Evolutionary conservation across 164 flowering plant genomes (phyloP).

Genomic region (Nymphaea colorata): DNA sequence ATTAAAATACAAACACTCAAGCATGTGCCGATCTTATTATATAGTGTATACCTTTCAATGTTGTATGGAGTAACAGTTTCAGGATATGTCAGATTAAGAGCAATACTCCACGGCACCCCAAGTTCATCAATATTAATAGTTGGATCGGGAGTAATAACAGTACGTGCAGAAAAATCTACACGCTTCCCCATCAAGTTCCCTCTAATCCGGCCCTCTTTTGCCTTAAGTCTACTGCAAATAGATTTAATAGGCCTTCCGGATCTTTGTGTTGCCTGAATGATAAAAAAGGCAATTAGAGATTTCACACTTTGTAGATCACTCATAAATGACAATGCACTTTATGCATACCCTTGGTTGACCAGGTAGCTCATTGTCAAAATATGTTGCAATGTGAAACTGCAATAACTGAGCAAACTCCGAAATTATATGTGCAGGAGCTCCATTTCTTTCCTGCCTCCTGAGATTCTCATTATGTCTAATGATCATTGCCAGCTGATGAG

Average conservation of each 20-base stretch:
- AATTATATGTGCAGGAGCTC: constrained; percentile 95
- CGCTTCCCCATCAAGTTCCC: constrained; percentile 99
- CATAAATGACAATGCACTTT: not conserved
- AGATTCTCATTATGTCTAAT: constrained; percentile 91
- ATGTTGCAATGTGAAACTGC: constrained; percentile 91
- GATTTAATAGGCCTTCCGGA: constrained; percentile 98
- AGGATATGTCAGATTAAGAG: constrained; percentile 90
- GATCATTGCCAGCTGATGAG: constrained; percentile 96
- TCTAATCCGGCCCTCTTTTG: constrained; percentile 97
- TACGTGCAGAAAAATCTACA: constrained; percentile 96
- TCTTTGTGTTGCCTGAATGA: constrained; percentile 82
- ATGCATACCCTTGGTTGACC: constrained; percentile 89
- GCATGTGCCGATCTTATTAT: too few species aligned
- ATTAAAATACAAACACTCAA: too few species aligned
- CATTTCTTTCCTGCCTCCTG: constrained; percentile 88
- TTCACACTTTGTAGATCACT: not conserved
- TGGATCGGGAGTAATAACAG: constrained; percentile 98
- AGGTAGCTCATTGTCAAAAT: constrained; percentile 97
- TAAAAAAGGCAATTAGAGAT: not conserved
- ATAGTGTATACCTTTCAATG: constrained; percentile 66
- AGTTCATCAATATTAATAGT: constrained; percentile 91
- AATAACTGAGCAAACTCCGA: constrained; percentile 92
- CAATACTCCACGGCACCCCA: constrained; percentile 99
- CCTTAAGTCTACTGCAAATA: constrained; percentile 94
- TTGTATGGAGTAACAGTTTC: constrained; percentile 99